Base-by-base conservation (phyloP, 805 yeast species). In the Ogataea philodendri region DNA sequence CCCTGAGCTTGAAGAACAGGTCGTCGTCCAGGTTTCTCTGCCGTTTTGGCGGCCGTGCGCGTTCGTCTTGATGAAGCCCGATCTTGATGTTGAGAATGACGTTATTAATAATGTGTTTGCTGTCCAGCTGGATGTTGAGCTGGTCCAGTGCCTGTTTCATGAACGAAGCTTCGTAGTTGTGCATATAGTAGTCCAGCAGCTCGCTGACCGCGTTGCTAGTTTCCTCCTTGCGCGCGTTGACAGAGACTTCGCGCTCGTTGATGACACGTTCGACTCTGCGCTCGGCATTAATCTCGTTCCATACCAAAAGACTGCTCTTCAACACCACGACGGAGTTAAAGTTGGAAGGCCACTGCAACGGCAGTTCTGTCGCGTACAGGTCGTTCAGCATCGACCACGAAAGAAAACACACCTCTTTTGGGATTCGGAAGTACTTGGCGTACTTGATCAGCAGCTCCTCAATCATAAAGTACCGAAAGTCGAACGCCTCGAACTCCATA, bases 381-480 rank as follows among this genome's bases (percentile, higher is more conserved):
- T 88, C 97, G 48, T 76, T 76, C n/a, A 79, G 67, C 2, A 87
- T 68, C n/a, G 76, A 59, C 95, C 95, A 88, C 2, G 84, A 77
- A 23, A 76, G 56, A 46, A 70, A 64, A 4, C 80, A 70, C 8
- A 70, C 54, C 10, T 72, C 68, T 46, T 71, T 67, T 15, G 69
- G 64, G 9, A 78, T 42, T 2, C 60, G 55, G 31, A 70, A 62
- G 35, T 63, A 69, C 52, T 75, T 84, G 27, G 74, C 70, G 44
- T 74, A 69, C 48, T 81, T 80, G 13, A 85, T 69, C 7, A 84
- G 67, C 44, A 77, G 70, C 46, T 75, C 78, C 55, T 86, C 95
- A 17, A 77, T 70, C 32, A 75, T 76, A 33, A 77, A 76, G 26
- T 74, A 69, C 46, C 94, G 69, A 51, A 86, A 85, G 57, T 88